These are phyloP conservation scores for Magnaporthales sp. DNA, from an alignment of 2,329 filamentous ascomycete genomes.

Conservation along the genomic window DNA sequence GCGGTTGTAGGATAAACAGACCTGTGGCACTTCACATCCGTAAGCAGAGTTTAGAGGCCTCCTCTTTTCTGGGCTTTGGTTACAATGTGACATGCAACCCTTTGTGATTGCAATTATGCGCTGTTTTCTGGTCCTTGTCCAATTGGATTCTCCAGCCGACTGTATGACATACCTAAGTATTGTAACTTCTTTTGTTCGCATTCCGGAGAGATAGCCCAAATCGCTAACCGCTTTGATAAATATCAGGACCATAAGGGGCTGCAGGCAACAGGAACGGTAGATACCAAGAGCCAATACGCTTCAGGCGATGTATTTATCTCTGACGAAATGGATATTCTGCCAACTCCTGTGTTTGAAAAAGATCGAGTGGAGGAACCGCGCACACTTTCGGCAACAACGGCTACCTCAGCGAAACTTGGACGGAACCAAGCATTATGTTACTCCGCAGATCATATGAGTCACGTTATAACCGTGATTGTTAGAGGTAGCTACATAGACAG, in stretches of 20 bases:
- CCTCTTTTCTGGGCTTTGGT: background rate
- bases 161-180: background rate
- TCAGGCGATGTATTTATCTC: background rate
- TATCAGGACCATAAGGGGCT: background rate
- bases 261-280: background rate
- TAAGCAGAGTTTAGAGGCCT: background rate
- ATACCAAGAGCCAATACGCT: background rate
- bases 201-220: background rate
- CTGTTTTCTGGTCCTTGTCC: background rate
- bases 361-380: background rate
- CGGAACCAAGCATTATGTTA: background rate
- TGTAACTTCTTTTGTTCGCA: background rate
- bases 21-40: background rate
- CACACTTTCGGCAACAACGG: background rate
- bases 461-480: background rate
- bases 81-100: background rate
- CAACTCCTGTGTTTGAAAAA: background rate
- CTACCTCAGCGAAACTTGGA: background rate
- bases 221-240: background rate
- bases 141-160: background rate
- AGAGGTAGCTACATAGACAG: background rate
- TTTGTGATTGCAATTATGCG: background rate
- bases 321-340: background rate
- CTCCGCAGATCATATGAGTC: background rate
- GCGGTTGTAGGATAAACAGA: background rate